Evolutionary conservation across 1,284 basidiomycete genomes (phyloP), one percentile per base, ranked within the genome.

Genomic region (Blastosporella zonata): DNA sequence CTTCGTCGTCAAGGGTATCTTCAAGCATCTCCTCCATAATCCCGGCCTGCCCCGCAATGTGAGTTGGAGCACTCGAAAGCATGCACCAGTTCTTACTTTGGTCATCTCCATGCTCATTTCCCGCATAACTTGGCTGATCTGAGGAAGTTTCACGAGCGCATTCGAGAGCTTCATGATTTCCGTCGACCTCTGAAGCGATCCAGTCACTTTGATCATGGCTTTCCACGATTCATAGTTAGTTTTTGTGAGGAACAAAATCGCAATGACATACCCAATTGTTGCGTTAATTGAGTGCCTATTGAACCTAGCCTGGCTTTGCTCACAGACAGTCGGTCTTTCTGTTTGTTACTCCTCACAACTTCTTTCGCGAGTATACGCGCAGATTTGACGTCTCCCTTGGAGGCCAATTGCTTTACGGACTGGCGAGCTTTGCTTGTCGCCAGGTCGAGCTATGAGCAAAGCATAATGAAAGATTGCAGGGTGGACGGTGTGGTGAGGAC

Each of bases 51-150:
- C 17, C 31, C 35, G 46, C 23, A 31, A 52, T 41, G 12, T 29
- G 9, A 39, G 27, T 28, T 5, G 21, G 31, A 13, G 25, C 31
- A 28, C 44, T 66, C 52, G 17, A 15, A 37, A 6, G 41, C n/a
- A 1, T 20, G 12, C 21, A 9, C 8, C 22, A 2, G 9, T 27
- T 10, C 54, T 20, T 43, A 90, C 93, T 81, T 98, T 98, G 57
- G 92, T 97, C 94, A 99, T 97, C 69, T 99, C 96, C 83, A 94
- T 91, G 60, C 88, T 92, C 93, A 99, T 96, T 63, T 97, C 90
- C 23, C 93, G 82, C 97, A 99, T 99, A 0, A 84, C 81, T 56
- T 85, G 87, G 65, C 85, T 90, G 46, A 99, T 83, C 66, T 99
- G 92, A 13, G 97, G 97, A 28, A 99, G 75, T 64, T 87, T 94